Evolutionary conservation across 2,329 filamentous ascomycete genomes (phyloP).

Genomic region (Phialophora macrospora): DNA sequence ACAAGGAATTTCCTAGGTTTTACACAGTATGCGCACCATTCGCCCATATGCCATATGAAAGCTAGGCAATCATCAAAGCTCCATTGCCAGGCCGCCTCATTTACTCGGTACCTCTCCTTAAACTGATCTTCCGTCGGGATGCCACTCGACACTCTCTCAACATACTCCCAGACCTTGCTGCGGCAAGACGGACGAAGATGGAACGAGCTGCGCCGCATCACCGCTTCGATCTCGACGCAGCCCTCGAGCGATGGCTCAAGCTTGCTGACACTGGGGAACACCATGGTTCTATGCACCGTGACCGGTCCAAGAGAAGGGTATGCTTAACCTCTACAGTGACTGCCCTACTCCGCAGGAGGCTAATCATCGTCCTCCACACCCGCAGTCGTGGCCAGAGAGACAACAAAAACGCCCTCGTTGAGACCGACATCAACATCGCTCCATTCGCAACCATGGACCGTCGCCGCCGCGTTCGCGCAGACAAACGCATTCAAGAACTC

Average conservation of each 20-base stretch:
- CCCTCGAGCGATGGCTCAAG: constrained; percentile 89
- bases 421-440: constrained; percentile 39
- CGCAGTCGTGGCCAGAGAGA: constrained; percentile 38
- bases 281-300: constrained; percentile 92
- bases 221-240: constrained; percentile 89
- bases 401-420: constrained; percentile 37
- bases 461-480: constrained; percentile 32
- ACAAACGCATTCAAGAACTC: constrained; percentile 63
- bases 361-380: neutral
- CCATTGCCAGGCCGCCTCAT: neutral
- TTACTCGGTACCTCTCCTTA: neutral
- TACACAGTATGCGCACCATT: neutral
- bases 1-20: neutral
- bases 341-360: neutral
- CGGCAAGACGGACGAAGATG: constrained; percentile 85
- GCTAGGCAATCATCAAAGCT: neutral
- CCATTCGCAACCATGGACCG: constrained; percentile 40
- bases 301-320: constrained; percentile 77
- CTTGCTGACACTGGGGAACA: constrained; percentile 97
- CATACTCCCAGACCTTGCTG: constrained; percentile 83
- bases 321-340: neutral
- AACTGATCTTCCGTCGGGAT: constrained; percentile 63
- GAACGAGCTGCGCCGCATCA: constrained; percentile 91
- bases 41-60: neutral
- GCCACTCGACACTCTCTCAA: constrained; percentile 93